Conservation (phyloP, 345 rosid genomes). For the Populus alba region DNA sequence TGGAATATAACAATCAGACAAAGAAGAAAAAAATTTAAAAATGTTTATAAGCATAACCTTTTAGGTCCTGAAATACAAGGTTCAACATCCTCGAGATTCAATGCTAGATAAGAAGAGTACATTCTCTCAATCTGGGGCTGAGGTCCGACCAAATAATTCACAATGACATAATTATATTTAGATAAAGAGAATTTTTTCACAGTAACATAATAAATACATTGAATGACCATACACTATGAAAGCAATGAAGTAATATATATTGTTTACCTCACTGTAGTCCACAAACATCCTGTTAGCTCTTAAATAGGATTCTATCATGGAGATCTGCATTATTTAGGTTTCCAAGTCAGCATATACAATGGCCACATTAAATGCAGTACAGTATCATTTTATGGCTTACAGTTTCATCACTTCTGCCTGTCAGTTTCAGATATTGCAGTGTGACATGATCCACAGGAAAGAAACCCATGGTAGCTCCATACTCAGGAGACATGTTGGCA, state of each 20-base stretch:
- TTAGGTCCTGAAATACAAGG: conserved; percentile 91
- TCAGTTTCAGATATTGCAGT: conserved; percentile 75
- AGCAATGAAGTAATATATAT: background rate
- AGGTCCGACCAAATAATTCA: conserved; percentile 11
- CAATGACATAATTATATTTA: background rate
- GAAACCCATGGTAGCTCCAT: conserved; percentile 98
- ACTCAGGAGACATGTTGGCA: conserved; percentile 97
- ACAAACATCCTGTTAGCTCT: conserved; percentile 91
- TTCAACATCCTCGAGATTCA: conserved; percentile 75
- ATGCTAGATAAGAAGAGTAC: conserved; percentile 65
- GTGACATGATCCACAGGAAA: conserved; percentile 95
- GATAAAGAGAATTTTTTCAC: background rate
- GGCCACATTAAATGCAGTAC: background rate
- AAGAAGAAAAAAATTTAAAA: background rate
- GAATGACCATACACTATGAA: background rate
- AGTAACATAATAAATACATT: conserved; percentile 1
- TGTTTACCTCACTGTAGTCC: conserved; percentile 75
- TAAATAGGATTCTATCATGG: conserved; percentile 81
- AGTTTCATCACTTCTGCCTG: conserved; percentile 77
- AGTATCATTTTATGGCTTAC: conserved; percentile 31
- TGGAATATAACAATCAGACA: background rate
- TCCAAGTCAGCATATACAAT: conserved; percentile 17
- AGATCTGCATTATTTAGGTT: conserved; percentile 41
- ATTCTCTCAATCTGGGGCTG: conserved; percentile 62
- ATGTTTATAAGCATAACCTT: conserved; percentile 38